A percentile compares a stretch with the other conserved stretches of the same genome.
phyloP scores from a whole-genome alignment of 345 rosid genomes.

The Eucalyptus regnans region DNA sequence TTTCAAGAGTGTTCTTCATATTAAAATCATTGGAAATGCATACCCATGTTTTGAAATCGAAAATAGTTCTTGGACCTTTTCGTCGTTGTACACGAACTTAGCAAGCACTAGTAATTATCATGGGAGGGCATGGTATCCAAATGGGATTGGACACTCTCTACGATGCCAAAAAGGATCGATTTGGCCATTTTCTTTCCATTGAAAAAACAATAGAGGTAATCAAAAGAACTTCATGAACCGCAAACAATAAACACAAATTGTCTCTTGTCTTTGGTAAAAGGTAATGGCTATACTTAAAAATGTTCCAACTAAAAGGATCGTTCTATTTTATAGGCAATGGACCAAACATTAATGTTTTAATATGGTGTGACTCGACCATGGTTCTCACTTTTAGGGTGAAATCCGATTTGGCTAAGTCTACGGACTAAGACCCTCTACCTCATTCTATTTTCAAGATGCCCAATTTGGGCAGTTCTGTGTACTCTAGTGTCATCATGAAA shows the following conservation, averaged over 20 bases:
- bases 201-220: neutral
- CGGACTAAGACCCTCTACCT: neutral
- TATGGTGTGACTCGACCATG: neutral
- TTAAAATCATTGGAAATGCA: neutral
- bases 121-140: neutral
- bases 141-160: neutral
- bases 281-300: neutral
- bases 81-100: neutral
- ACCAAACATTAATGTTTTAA: neutral
- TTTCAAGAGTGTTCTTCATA: neutral
- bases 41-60: neutral
- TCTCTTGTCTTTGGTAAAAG: neutral
- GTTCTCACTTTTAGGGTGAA: neutral
- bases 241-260: neutral
- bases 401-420: neutral
- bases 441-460: neutral
- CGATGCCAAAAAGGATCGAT: neutral
- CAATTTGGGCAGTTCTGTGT: neutral
- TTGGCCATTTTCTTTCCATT: neutral
- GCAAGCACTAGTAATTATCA: neutral
- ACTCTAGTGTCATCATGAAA: neutral
- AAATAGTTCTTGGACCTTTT: neutral
- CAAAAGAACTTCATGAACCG: neutral
- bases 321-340: neutral
- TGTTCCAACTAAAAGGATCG: neutral